phyloP scores from a whole-genome alignment of 2,329 filamentous ascomycete genomes.

The Ilyonectria robusta region DNA sequence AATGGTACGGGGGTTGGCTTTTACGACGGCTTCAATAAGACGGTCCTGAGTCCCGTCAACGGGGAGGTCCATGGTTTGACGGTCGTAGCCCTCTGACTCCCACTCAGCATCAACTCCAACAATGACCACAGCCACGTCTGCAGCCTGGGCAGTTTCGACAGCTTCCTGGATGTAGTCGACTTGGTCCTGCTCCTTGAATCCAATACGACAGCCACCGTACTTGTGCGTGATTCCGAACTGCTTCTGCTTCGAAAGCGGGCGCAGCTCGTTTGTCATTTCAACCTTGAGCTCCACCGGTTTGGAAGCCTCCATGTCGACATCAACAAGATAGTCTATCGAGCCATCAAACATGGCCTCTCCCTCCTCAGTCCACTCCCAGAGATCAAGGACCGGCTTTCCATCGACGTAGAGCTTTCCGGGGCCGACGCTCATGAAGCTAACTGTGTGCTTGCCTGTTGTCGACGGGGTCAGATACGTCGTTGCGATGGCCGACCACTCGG shows the following conservation, averaged over 20 bases:
- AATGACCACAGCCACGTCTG: slow-evolving; percentile 78
- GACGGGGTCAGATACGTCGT: slow-evolving; percentile 72
- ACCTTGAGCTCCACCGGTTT: slow-evolving; percentile 70
- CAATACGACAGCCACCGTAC: slow-evolving; percentile 80
- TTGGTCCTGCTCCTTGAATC: slow-evolving; percentile 77
- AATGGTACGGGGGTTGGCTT: slow-evolving; percentile 75
- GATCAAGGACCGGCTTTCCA: slow-evolving; percentile 71
- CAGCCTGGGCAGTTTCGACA: slow-evolving; percentile 70
- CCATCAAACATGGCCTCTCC: slow-evolving; percentile 81
- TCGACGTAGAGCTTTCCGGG: slow-evolving; percentile 74
- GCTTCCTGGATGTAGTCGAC: slow-evolving; percentile 75
- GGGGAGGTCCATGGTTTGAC: slow-evolving; percentile 81
- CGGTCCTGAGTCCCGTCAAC: slow-evolving; percentile 67
- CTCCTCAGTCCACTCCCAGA: slow-evolving; percentile 79
- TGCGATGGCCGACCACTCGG: slow-evolving; percentile 75
- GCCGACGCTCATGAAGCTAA: slow-evolving; percentile 78
- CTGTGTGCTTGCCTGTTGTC: slow-evolving; percentile 72
- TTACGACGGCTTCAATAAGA: slow-evolving; percentile 73
- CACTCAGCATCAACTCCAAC: slow-evolving; percentile 81
- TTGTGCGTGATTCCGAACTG: slow-evolving; percentile 71
- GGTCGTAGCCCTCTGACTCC: slow-evolving; percentile 82
- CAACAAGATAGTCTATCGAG: slow-evolving; percentile 74
- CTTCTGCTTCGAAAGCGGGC: slow-evolving; percentile 72
- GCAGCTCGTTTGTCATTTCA: slow-evolving; percentile 72
- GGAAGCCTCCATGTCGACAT: slow-evolving; percentile 71